Percentiles rank a stretch among this genome's conserved stretches.
These are phyloP conservation scores for Gossypium longicalyx DNA, from an alignment of 345 rosid genomes.

Conservation along the genomic window DNA sequence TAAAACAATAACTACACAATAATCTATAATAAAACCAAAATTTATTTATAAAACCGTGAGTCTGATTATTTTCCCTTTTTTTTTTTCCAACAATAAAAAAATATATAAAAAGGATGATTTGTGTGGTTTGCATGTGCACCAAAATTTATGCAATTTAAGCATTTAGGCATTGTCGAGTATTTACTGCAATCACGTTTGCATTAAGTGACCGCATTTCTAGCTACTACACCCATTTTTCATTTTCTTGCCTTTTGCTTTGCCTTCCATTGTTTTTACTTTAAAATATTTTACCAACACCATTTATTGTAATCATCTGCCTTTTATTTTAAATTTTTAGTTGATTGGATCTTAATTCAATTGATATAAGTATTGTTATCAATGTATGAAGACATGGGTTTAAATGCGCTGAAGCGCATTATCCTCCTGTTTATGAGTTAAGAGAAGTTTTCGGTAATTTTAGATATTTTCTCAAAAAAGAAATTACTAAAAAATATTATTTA, in stretches of 20 bases:
- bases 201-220: constrained; percentile 43
- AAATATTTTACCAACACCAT: constrained; percentile 15
- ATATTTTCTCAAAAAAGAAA: no score
- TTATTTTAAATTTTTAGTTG: background rate
- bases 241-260: constrained; percentile 12
- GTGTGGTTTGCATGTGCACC: constrained; percentile 27
- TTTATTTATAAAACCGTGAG: no score
- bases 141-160: constrained; percentile 24
- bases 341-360: background rate
- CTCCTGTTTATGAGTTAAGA: no score
- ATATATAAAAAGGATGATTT: background rate
- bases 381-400: accelerated
- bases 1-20: no score
- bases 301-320: constrained; percentile 39
- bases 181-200: constrained; percentile 44
- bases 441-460: accelerated
- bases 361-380: background rate
- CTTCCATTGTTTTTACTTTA: background rate
- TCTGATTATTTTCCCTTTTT: no score
- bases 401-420: no score
- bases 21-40: no score
- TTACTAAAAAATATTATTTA: no score
- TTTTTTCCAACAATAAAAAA: no score
- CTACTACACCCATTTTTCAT: constrained; percentile 22
- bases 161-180: constrained; percentile 37